Conservation (phyloP, 495 filamentous ascomycete species). For the Xylaria cubensis region DNA sequence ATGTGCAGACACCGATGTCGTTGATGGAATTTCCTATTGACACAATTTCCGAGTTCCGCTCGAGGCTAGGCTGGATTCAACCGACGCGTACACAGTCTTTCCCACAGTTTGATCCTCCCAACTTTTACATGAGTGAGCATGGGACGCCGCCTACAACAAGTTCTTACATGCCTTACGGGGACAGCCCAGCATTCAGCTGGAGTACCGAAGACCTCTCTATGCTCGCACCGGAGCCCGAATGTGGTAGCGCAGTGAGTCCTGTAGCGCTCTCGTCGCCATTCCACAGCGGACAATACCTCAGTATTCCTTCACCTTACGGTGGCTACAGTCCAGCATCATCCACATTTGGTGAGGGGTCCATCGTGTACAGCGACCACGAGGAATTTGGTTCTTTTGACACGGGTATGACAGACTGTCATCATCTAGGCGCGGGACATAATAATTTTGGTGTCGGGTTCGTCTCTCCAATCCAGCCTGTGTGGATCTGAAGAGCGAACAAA, state of each 20-base stretch:
- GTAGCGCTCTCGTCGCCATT: conserved; percentile 58
- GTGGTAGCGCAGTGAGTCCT: conserved; percentile 53
- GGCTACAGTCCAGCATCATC: conserved; percentile 62
- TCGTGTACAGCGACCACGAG: conserved; percentile 62
- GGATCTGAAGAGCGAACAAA: conserved; percentile 52
- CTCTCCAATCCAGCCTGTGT: conserved; percentile 60
- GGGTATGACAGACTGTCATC: conserved; percentile 44
- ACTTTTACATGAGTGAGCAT: conserved; percentile 52
- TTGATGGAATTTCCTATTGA: conserved; percentile 70
- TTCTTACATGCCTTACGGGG: conserved; percentile 53
- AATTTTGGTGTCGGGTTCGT: conserved; percentile 63
- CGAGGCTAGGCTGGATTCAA: conserved; percentile 66
- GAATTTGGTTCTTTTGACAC: conserved; percentile 52
- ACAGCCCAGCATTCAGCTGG: conserved; percentile 61
- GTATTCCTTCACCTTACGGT: conserved; percentile 61
- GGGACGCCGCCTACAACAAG: conserved; percentile 46
- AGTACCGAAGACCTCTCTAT: conserved; percentile 61
- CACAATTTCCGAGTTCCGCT: conserved; percentile 65
- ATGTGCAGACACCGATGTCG: conserved; percentile 56
- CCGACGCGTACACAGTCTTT: conserved; percentile 60
- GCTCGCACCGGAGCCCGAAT: conserved; percentile 45
- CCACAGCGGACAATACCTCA: conserved; percentile 58
- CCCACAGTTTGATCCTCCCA: conserved; percentile 56
- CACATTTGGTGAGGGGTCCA: conserved; percentile 57
- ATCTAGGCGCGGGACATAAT: conserved; percentile 48